A percentile compares a stretch with the other conserved stretches of the same genome.
Conservation (phyloP, 1,139 yeast genomes). For the Pichia sp. region DNA sequence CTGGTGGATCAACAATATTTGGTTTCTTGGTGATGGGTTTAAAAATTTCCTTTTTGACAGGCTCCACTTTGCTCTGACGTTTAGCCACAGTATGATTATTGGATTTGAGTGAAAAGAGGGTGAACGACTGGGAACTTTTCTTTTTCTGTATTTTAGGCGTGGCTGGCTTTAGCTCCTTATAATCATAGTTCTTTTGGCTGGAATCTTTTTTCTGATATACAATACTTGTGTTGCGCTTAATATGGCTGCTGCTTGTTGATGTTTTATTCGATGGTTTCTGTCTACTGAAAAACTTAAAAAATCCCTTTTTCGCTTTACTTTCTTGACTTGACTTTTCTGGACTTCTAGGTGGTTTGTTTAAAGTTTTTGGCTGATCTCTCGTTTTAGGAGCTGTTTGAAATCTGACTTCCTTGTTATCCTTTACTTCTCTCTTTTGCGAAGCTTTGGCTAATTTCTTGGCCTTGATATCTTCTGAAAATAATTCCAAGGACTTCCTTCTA, state of each 20-base stretch:
- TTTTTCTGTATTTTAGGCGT: constrained; percentile 6
- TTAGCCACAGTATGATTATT: background rate
- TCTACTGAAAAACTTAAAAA: constrained; percentile 7
- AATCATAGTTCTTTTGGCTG: constrained; percentile 1
- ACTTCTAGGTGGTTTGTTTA: background rate
- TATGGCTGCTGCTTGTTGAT: background rate
- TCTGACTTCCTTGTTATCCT: background rate
- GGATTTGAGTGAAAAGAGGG: constrained; percentile 1
- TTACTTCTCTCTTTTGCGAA: background rate
- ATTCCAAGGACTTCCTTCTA: constrained; percentile 11
- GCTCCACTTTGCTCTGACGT: background rate
- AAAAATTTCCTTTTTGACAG: background rate
- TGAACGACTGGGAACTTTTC: constrained; percentile 6
- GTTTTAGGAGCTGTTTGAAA: background rate
- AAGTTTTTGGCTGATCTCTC: background rate
- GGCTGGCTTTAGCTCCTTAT: constrained; percentile 10
- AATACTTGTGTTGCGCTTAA: constrained; percentile 10
- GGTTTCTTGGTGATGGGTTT: background rate
- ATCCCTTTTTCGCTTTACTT: background rate
- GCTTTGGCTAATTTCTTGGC: background rate
- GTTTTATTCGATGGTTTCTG: background rate
- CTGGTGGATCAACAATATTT: background rate
- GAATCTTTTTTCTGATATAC: constrained; percentile 2
- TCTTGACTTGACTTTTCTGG: background rate
- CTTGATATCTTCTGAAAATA: constrained; percentile 1